A percentile compares a stretch with the other conserved stretches of the same genome.
Conservation (phyloP, 768 basidiomycete species). For the Phylloporus scabripes region DNA sequence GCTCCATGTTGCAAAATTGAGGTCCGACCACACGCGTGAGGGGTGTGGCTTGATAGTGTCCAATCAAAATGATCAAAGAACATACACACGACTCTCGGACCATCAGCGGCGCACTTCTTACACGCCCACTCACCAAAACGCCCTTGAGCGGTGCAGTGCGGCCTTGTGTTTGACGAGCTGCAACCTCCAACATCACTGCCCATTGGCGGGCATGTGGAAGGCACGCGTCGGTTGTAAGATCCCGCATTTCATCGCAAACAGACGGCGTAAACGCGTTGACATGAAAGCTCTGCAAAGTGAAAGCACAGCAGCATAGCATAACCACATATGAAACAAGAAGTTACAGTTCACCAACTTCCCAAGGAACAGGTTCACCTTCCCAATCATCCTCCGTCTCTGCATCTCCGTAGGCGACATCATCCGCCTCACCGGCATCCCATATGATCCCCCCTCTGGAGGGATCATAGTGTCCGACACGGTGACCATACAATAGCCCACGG, state of each 20-base stretch:
- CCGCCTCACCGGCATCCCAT: slow-evolving; percentile 69
- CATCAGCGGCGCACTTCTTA: slow-evolving; percentile 10
- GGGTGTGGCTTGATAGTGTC: slow-evolving; percentile 20
- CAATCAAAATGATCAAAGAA: slow-evolving; percentile 12
- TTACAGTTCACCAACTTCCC: slow-evolving; percentile 75
- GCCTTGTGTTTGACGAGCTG: slow-evolving; percentile 5
- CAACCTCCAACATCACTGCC: not conserved
- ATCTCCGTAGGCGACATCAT: slow-evolving; percentile 35
- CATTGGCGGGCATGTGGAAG: slow-evolving; percentile 21
- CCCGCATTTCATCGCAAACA: slow-evolving; percentile 21
- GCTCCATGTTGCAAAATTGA: slow-evolving; percentile 20
- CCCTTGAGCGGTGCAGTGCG: slow-evolving; percentile 10
- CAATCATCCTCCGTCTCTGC: slow-evolving; percentile 57
- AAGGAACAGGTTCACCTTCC: slow-evolving; percentile 80
- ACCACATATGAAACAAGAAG: slow-evolving; percentile 26
- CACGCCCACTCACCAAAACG: slow-evolving; percentile 14
- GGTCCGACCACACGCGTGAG: slow-evolving; percentile 24
- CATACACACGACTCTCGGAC: slow-evolving; percentile 5
- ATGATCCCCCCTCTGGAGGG: slow-evolving; percentile 62
- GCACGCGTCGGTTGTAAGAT: slow-evolving; percentile 19
- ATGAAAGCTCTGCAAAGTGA: slow-evolving; percentile 31
- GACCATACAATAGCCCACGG: slow-evolving; percentile 55
- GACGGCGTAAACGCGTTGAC: slow-evolving; percentile 25
- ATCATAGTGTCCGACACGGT: slow-evolving; percentile 52
- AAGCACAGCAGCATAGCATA: slow-evolving; percentile 19